Evolutionary conservation across 441 rosid species (phyloP).

Genomic region (Populus tomentosa): DNA sequence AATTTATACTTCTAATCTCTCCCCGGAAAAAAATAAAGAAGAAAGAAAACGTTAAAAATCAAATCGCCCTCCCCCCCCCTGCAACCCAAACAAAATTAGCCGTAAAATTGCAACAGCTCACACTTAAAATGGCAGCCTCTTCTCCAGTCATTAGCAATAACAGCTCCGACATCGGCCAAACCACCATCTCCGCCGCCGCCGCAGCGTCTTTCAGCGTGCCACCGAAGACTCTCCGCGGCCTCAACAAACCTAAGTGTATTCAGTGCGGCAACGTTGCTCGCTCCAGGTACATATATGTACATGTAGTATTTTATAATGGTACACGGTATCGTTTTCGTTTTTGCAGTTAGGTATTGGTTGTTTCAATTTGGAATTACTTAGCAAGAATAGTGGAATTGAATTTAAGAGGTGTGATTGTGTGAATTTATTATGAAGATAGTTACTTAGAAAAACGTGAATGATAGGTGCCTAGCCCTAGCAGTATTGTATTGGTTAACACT

Average conservation of each 20-base stretch:
- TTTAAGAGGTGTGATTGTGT: not conserved
- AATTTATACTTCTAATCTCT: no score
- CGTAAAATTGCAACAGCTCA: not conserved
- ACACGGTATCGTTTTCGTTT: not conserved
- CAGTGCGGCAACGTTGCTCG: slow-evolving; percentile 99
- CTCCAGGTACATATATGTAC: slow-evolving; percentile 49
- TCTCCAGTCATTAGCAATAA: slow-evolving; percentile 49
- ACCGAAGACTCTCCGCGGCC: slow-evolving; percentile 88
- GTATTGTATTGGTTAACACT: not conserved
- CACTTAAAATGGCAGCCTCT: slow-evolving; percentile 44
- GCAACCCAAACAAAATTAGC: no score
- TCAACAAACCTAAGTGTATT: slow-evolving; percentile 91
- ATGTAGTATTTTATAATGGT: no score
- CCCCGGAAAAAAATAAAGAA: no score
- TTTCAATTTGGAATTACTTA: not conserved
- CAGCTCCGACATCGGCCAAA: slow-evolving; percentile 20
- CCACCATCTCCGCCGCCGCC: not conserved
- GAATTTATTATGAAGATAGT: not conserved
- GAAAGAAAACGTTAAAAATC: no score
- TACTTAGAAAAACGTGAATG: not conserved
- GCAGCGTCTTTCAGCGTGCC: slow-evolving; percentile 18
- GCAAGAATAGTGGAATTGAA: not conserved
- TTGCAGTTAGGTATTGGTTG: not conserved
- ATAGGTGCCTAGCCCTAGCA: not conserved
- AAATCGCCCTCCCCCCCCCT: no score